A percentile compares a stretch with the other conserved stretches of the same genome.
Conservation (phyloP, 768 basidiomycete genomes). For the Mycena chlorophos region DNA sequence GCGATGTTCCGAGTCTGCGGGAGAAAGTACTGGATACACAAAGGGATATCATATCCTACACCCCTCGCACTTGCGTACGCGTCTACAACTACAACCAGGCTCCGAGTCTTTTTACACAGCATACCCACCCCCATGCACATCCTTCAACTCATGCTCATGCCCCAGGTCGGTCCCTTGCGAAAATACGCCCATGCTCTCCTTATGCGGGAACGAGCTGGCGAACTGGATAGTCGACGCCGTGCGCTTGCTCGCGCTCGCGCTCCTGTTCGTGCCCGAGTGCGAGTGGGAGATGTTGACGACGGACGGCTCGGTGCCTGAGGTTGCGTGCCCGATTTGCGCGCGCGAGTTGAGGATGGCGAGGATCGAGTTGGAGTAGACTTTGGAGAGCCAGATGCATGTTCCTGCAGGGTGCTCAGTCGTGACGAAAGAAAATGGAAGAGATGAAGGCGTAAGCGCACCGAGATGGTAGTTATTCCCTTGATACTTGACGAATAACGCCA, state of each 20-base stretch:
- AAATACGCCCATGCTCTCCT: too few species aligned
- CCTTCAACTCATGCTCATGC: too few species aligned
- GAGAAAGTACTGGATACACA: too few species aligned
- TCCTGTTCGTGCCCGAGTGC: not conserved
- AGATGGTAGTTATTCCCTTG: slow-evolving; percentile 23
- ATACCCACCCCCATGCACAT: too few species aligned
- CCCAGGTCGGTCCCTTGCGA: too few species aligned
- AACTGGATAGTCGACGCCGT: not conserved
- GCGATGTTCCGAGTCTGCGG: too few species aligned
- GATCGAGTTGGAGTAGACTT: slow-evolving; percentile 26
- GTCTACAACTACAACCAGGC: too few species aligned
- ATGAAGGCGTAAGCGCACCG: not conserved
- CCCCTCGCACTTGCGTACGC: too few species aligned
- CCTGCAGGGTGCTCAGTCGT: not conserved
- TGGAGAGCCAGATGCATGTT: slow-evolving; percentile 22
- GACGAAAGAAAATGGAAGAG: slow-evolving; percentile 10
- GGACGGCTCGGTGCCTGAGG: not conserved
- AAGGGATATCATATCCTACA: too few species aligned
- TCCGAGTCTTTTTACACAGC: too few species aligned
- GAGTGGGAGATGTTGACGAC: not conserved
- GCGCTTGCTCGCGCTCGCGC: not conserved
- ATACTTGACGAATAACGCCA: slow-evolving; percentile 20
- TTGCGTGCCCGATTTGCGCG: slow-evolving; percentile 13
- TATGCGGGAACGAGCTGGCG: too few species aligned
- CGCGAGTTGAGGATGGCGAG: slow-evolving; percentile 18